A percentile compares a stretch with the other conserved stretches of the same genome.
Conservation (phyloP, 768 basidiomycete species). For the Kockovaella imperatae region DNA sequence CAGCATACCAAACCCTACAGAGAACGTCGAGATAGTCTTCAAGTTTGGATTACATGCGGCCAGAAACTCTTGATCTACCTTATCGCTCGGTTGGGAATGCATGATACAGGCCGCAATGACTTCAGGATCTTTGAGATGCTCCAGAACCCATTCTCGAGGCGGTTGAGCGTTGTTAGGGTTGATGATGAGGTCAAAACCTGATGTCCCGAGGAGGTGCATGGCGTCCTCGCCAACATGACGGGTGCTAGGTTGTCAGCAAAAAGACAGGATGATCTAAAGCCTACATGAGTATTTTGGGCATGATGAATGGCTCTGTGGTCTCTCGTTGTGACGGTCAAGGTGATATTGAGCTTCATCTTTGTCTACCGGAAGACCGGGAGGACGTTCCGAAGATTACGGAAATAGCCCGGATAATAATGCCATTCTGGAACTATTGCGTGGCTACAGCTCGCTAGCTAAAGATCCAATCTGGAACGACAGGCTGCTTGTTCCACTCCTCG, state of each 20-base stretch:
- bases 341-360: no score
- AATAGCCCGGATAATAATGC: no score
- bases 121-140: constrained; percentile 19
- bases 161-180: constrained; percentile 49
- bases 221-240: constrained; percentile 35
- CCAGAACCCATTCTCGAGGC: constrained; percentile 13
- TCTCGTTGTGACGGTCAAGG: background rate
- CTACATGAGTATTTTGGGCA: background rate
- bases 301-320: background rate
- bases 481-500: constrained; percentile 33
- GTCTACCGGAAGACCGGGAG: no score
- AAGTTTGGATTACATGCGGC: constrained; percentile 52
- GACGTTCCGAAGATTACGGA: no score
- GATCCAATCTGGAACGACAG: constrained; percentile 28
- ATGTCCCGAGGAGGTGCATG: constrained; percentile 23
- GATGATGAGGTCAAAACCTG: constrained; percentile 46
- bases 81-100: constrained; percentile 22
- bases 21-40: constrained; percentile 80
- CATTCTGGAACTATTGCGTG: no score
- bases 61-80: constrained; percentile 70
- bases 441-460: background rate
- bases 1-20: constrained; percentile 40
- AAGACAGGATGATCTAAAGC: background rate
- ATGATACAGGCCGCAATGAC: constrained; percentile 11
- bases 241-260: constrained; percentile 20